Conservation (phyloP, 768 basidiomycete species). For the Lyophyllum semitale region DNA sequence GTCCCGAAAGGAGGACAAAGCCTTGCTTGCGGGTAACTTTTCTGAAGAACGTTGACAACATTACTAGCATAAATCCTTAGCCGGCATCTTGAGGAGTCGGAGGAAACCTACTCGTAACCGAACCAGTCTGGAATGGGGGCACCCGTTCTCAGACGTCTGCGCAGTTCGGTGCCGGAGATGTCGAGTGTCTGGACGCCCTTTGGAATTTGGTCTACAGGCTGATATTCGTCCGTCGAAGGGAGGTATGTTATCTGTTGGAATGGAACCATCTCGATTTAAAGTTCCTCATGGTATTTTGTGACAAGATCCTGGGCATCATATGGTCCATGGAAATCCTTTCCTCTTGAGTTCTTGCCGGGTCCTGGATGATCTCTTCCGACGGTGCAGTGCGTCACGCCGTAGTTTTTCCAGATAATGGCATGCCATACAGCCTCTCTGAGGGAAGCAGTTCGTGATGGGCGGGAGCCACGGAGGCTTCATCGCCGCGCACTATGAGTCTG, state of each 20-base stretch:
- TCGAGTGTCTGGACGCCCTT: constrained; percentile 92
- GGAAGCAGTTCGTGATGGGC: too few species aligned
- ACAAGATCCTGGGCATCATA: constrained; percentile 96
- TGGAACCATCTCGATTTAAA: constrained; percentile 96
- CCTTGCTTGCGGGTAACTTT: constrained; percentile 98
- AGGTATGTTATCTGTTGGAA: constrained; percentile 97
- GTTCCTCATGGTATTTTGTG: constrained; percentile 86
- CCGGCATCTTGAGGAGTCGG: background rate
- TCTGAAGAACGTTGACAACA: constrained; percentile 91
- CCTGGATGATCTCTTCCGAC: constrained; percentile 94
- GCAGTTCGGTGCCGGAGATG: constrained; percentile 95
- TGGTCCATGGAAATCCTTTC: constrained; percentile 96
- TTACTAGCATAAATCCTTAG: constrained; percentile 43
- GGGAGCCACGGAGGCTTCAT: too few species aligned
- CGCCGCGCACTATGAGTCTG: too few species aligned
- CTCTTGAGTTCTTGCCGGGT: constrained; percentile 95
- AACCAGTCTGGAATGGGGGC: constrained; percentile 99
- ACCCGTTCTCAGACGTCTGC: constrained; percentile 85
- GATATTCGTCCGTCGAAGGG: constrained; percentile 93
- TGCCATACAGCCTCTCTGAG: constrained; percentile 99
- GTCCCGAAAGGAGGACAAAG: constrained; percentile 90
- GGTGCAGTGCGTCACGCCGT: constrained; percentile 96
- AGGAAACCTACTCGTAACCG: constrained; percentile 79
- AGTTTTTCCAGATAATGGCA: constrained; percentile 99
- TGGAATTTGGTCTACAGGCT: constrained; percentile 91